Percentiles rank a stretch among this genome's conserved stretches.
Conservation (phyloP, 768 basidiomycete genomes). For the Termitomyces sp. region DNA sequence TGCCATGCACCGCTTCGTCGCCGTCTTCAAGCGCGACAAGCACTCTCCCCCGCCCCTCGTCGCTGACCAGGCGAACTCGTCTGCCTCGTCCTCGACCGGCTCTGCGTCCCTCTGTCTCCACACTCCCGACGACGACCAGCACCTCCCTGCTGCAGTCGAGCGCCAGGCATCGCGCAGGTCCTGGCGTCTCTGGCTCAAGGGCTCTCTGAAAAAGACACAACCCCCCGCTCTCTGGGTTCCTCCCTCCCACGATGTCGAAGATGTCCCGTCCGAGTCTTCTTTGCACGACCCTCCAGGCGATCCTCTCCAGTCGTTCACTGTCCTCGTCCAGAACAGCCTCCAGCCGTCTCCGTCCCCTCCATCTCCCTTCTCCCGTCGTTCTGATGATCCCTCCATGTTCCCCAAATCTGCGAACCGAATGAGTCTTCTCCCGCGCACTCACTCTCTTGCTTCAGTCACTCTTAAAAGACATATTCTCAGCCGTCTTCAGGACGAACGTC, state of each 20-base stretch:
- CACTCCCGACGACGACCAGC: constrained; percentile 55
- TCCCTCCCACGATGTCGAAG: constrained; percentile 14
- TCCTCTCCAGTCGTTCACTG: constrained; percentile 20
- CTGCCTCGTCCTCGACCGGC: constrained; percentile 57
- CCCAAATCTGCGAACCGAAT: constrained; percentile 51
- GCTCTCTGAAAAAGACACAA: constrained; percentile 13
- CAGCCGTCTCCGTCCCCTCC: constrained; percentile 30
- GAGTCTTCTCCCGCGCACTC: constrained; percentile 26
- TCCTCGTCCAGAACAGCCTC: constrained; percentile 43
- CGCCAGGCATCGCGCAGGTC: constrained; percentile 34
- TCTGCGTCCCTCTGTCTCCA: constrained; percentile 49
- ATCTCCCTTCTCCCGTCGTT: constrained; percentile 42
- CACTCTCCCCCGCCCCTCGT: constrained; percentile 18
- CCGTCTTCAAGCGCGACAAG: constrained; percentile 49
- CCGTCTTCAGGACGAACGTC: constrained; percentile 30
- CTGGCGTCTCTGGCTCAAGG: constrained; percentile 52
- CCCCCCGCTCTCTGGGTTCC: constrained; percentile 19
- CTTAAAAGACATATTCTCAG: constrained; percentile 47
- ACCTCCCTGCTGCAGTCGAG: constrained; percentile 17
- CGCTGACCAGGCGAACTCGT: constrained; percentile 39
- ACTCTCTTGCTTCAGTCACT: constrained; percentile 37
- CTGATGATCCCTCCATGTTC: constrained; percentile 31
- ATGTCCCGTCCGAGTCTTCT: constrained; percentile 12
- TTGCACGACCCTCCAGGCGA: neutral
- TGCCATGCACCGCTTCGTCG: constrained; percentile 60